phyloP scores from a whole-genome alignment of 2,329 filamentous ascomycete species.

The Ophiocordyceps australis region DNA sequence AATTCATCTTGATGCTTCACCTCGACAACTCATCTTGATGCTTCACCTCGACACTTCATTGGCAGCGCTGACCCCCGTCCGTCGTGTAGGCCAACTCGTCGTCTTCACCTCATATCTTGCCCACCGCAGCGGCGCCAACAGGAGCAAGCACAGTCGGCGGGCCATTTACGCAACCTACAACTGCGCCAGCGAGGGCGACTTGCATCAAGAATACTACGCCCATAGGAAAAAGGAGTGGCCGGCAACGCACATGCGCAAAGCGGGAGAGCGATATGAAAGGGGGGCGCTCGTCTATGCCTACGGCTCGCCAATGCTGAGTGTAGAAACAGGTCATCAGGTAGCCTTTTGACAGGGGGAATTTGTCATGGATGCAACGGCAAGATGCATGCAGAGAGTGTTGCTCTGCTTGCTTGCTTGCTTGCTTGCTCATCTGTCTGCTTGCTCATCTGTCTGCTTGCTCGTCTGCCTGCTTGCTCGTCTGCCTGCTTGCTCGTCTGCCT shows the following conservation, averaged over 20 bases:
- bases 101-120: constrained; percentile 6
- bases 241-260: constrained; percentile 5
- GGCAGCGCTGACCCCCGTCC: too few relatives aligned
- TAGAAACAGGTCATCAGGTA: constrained; percentile 5
- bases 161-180: constrained; percentile 7
- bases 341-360: too few relatives aligned
- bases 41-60: too few relatives aligned
- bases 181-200: constrained; percentile 4
- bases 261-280: constrained; percentile 3
- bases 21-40: too few relatives aligned
- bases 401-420: too few relatives aligned
- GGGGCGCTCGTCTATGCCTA: constrained; percentile 4
- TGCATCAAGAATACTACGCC: constrained; percentile 5
- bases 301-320: constrained; percentile 6
- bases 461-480: too few relatives aligned
- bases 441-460: too few relatives aligned
- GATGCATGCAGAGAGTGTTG: constrained; percentile 1
- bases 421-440: too few relatives aligned
- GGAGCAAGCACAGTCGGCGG: constrained; percentile 4
- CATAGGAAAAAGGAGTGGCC: constrained; percentile 5
- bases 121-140: constrained; percentile 5
- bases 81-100: constrained; percentile 4
- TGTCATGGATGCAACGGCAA: constrained; percentile 1
- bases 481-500: too few relatives aligned
- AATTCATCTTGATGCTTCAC: neutral